Percentiles rank a stretch among this genome's conserved stretches.
Evolutionary conservation across 495 filamentous ascomycete species (phyloP).

Genomic region (Aspergillus cavernicola): DNA sequence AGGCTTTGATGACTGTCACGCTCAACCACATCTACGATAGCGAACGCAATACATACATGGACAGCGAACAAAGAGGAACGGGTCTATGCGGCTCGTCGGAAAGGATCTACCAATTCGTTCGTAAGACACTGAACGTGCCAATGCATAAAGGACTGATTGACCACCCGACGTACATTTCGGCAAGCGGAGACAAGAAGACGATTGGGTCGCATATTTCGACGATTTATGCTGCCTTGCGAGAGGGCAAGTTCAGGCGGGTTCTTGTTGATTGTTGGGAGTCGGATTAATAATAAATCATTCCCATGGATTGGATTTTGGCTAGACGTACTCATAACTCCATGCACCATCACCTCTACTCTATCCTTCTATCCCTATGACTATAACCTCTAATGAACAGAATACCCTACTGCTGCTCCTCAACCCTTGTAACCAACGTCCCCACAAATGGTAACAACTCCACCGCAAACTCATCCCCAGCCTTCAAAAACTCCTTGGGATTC

Average conservation of each 20-base stretch:
- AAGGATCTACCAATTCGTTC: slow-evolving; percentile 22
- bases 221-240: slow-evolving; percentile 20
- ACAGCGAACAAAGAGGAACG: neutral
- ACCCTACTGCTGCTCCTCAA: slow-evolving; percentile 39
- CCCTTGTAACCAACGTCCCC: slow-evolving; percentile 39
- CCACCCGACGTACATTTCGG: slow-evolving; percentile 20
- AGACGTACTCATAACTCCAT: no score
- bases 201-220: slow-evolving; percentile 23
- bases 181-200: slow-evolving; percentile 8
- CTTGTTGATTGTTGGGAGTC: slow-evolving; percentile 45
- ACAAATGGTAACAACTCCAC: slow-evolving; percentile 49
- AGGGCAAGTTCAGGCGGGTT: slow-evolving; percentile 25
- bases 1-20: neutral
- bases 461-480: slow-evolving; percentile 57
- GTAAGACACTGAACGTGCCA: slow-evolving; percentile 20
- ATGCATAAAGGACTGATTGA: slow-evolving; percentile 26
- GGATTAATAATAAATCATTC: no score
- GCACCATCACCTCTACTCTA: no score
- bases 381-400: no score
- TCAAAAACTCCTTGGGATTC: slow-evolving; percentile 53
- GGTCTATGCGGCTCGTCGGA: slow-evolving; percentile 20
- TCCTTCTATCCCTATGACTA: no score
- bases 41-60: slow-evolving; percentile 5
- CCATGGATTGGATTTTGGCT: no score
- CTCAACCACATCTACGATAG: neutral